Base-by-base conservation (phyloP, 1,284 basidiomycete genomes). In the Macrocybe sp. region DNA sequence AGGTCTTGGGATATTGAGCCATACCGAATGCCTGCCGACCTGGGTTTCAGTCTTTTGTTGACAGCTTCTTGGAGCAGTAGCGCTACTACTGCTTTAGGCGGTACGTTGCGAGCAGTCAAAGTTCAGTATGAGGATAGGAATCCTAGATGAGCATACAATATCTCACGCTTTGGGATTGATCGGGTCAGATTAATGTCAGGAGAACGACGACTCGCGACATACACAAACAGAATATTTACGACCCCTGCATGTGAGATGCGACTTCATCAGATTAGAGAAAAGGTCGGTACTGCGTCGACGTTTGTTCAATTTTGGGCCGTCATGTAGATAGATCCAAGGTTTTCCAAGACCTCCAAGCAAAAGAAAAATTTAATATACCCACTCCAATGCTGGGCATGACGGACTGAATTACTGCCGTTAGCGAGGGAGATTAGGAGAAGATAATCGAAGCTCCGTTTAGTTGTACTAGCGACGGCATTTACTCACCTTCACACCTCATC, bases 231-330 rank as follows among this genome's bases (percentile, higher is more conserved):
- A 59, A 54, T 83, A 82, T 57, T 78, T 70, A 37, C 74, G 67
- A n/a, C 79, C 80, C 0, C 78, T 78, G 14, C 78, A 72, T 47
- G 82, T 74, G 75, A 76, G 82, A 1, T 81, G 79, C 2, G 79
- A 81, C 53, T 83, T 78, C 2, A 78, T 79, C 35, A 83, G 58
- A 50, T 72, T 79, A 61, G 83, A 83, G 58, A 65, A 74, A 69
- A 83, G 66, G 40, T 67, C 66, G 0, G 74, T 67, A 2, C n/a
- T n/a, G n/a, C n/a, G n/a, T n/a, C n/a, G n/a, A 74, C 60, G 52
- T 77, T 65, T 70, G 40, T 75, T 76, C 34, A 76, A 59, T 70
- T 75, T 41, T 7, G 37, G 16, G 12, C 12, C 11, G 7, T 9
- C 39, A 2, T n/a, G 10, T 30, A 31, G 11, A 45, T 16, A 28